phyloP scores from a whole-genome alignment of 192 early-diverging fungal species.

The Paraglomus brasilianum region DNA sequence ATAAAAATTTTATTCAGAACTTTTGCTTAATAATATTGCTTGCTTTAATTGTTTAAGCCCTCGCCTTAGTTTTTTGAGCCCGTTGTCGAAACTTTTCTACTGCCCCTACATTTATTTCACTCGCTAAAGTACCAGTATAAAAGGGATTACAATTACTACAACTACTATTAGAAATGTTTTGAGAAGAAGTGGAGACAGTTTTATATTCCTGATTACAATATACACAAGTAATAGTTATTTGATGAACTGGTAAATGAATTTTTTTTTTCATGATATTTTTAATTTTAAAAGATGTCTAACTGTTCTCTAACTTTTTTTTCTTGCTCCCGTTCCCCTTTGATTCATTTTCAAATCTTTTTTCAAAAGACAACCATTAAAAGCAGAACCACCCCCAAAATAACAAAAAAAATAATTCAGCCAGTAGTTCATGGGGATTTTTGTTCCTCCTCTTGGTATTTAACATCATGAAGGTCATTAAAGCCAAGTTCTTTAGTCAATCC shows the following conservation, averaged over 20 bases:
- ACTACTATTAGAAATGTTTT: constrained; percentile 15
- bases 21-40: too few relatives aligned
- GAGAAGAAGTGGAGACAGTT: constrained; percentile 12
- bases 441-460: not conserved
- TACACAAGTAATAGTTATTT: constrained; percentile 11
- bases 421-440: not conserved
- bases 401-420: constrained; percentile 10
- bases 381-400: not conserved
- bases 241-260: constrained; percentile 20
- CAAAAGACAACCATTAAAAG: not conserved
- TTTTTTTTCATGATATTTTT: constrained; percentile 22
- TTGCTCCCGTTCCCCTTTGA: constrained; percentile 11
- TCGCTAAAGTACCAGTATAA: constrained; percentile 12
- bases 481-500: not conserved
- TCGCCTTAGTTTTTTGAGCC: constrained; percentile 2
- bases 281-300: constrained; percentile 14
- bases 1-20: too few relatives aligned
- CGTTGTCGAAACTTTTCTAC: constrained; percentile 13
- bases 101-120: constrained; percentile 14
- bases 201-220: constrained; percentile 9
- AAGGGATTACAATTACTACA: constrained; percentile 17
- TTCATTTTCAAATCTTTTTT: constrained; percentile 13
- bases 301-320: constrained; percentile 7
- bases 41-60: too few relatives aligned
- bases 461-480: not conserved